A percentile compares a stretch with the other conserved stretches of the same genome.
These are phyloP conservation scores for Pseudogymnoascus sp. DNA, from an alignment of 2,329 filamentous ascomycete genomes.

Conservation along the genomic window DNA sequence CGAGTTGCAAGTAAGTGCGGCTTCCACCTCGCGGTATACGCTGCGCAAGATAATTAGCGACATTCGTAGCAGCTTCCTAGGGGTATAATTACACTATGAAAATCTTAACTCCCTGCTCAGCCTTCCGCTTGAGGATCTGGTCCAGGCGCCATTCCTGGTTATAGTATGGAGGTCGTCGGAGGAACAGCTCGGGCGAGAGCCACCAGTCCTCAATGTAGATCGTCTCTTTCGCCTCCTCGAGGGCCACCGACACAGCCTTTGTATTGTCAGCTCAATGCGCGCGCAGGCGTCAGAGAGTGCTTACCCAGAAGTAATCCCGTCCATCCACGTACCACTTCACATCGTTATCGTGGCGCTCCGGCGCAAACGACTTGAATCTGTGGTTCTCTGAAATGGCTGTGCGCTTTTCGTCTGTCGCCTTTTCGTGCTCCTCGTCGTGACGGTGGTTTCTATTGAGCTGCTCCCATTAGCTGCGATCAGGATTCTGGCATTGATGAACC, in stretches of 20 bases:
- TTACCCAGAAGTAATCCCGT: conserved; percentile 80
- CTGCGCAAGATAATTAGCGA: conserved; percentile 26
- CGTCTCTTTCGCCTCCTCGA: conserved; percentile 83
- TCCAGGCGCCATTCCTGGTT: conserved; percentile 85
- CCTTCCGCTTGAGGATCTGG: conserved; percentile 74
- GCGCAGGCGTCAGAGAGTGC: conserved; percentile 15
- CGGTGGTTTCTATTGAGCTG: conserved; percentile 76
- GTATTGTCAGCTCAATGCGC: background rate
- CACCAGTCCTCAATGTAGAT: conserved; percentile 98
- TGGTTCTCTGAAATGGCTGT: conserved; percentile 61
- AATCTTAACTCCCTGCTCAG: conserved; percentile 89
- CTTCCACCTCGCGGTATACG: conserved; percentile 42
- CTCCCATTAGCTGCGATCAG: background rate
- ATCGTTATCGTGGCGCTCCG: conserved; percentile 73
- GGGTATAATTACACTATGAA: conserved; percentile 51
- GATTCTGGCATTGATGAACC: conserved; percentile 17
- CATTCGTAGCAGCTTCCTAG: conserved; percentile 66
- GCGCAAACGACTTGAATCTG: conserved; percentile 85
- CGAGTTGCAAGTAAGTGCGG: conserved; percentile 83
- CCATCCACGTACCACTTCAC: conserved; percentile 98
- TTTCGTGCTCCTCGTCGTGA: conserved; percentile 88
- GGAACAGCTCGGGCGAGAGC: conserved; percentile 80
- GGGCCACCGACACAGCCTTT: conserved; percentile 69
- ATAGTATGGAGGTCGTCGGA: conserved; percentile 72
- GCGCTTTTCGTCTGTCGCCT: conserved; percentile 73